A percentile compares a stretch with the other conserved stretches of the same genome.
These are phyloP conservation scores for Salvia rosmarinus DNA, from an alignment of 257 asterid species.

Conservation along the genomic window DNA sequence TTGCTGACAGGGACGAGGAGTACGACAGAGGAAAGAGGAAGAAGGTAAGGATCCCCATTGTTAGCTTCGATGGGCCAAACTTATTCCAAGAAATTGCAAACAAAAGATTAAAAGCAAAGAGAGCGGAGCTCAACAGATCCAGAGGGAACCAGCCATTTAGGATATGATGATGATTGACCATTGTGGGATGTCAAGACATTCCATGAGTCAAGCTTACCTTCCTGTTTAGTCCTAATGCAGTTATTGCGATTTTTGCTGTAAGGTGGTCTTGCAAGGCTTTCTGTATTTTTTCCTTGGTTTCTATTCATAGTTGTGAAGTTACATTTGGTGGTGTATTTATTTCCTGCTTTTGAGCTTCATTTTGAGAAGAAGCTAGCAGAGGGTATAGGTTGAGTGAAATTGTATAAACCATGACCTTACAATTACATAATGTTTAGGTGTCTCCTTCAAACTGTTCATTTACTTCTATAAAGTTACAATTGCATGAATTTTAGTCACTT, in stretches of 20 bases:
- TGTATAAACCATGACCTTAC: slow-evolving; percentile 3
- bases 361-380: slow-evolving; percentile 40
- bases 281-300: not conserved
- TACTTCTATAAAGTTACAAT: not conserved
- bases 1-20: slow-evolving; percentile 80
- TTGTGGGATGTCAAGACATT: slow-evolving; percentile 6
- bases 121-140: slow-evolving; percentile 45
- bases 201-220: not conserved
- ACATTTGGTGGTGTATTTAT: not conserved
- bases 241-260: not conserved
- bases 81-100: slow-evolving; percentile 75
- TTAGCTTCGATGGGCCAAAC: slow-evolving; percentile 65
- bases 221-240: not conserved
- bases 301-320: not conserved
- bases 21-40: slow-evolving; percentile 92
- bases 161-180: slow-evolving; percentile 44
- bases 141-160: slow-evolving; percentile 62
- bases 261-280: slow-evolving; percentile 10
- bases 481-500: too few relatives aligned
- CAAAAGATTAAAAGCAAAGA: slow-evolving; percentile 48
- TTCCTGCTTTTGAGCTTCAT: slow-evolving; percentile 37
- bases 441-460: not conserved
- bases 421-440: not conserved
- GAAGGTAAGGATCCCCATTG: slow-evolving; percentile 61
- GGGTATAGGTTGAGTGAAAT: slow-evolving; percentile 11